Percentiles rank a stretch among this genome's conserved stretches.
These are phyloP conservation scores for Hexamita inflata DNA, from an alignment of 208 protist genomes.

Conservation along the genomic window DNA sequence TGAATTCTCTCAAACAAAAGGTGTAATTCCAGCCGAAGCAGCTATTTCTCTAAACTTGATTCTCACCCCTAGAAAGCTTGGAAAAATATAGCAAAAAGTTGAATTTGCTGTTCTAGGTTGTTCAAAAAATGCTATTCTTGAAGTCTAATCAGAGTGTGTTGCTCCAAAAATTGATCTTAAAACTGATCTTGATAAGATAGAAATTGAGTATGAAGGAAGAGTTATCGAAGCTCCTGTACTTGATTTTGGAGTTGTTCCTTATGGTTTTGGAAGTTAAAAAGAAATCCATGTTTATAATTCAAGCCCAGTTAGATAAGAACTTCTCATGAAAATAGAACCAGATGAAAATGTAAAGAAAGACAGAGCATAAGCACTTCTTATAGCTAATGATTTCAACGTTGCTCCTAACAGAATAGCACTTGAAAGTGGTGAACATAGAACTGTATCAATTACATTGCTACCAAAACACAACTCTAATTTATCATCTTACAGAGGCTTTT, in stretches of 20 bases:
- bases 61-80: background rate
- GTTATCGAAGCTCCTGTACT: background rate
- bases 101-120: background rate
- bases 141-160: background rate
- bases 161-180: background rate
- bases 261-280: background rate
- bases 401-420: background rate
- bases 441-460: slow-evolving; percentile 1
- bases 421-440: background rate
- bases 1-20: background rate
- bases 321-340: background rate
- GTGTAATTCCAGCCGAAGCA: slow-evolving; percentile 4
- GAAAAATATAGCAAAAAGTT: background rate
- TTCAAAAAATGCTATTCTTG: background rate
- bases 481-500: background rate
- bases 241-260: slow-evolving; percentile 19
- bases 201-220: background rate
- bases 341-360: background rate
- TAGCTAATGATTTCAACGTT: slow-evolving; percentile 5
- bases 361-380: background rate
- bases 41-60: background rate
- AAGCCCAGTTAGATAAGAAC: background rate
- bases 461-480: background rate
- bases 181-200: background rate
- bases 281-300: background rate